A percentile compares a stretch with the other conserved stretches of the same genome.
Conservation (phyloP, 2,329 filamentous ascomycete species). For the Xylariaceae sp. region DNA sequence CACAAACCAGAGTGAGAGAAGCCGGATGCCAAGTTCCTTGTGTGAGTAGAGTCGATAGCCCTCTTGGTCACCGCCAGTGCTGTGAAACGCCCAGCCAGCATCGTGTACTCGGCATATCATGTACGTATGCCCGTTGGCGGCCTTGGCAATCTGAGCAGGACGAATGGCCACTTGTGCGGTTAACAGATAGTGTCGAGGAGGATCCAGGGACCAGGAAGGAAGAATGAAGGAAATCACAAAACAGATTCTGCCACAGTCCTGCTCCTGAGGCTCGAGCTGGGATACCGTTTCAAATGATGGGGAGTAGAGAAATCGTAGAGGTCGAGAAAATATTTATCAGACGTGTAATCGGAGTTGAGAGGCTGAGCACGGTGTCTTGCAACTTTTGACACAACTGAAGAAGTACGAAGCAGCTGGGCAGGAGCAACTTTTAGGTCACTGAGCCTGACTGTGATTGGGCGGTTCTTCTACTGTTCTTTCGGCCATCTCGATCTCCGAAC, state of each 20-base stretch:
- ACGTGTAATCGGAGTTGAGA: no score
- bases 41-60: conserved; percentile 11
- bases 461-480: no score
- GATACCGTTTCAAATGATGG: no score
- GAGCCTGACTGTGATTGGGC: conserved; percentile 5
- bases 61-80: conserved; percentile 17
- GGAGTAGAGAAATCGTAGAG: conserved; percentile 2
- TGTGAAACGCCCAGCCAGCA: conserved; percentile 15
- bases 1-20: conserved; percentile 7
- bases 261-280: no score
- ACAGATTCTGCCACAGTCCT: no score
- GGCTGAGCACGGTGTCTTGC: no score
- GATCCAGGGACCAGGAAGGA: no score
- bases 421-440: not conserved
- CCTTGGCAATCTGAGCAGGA: conserved; percentile 17
- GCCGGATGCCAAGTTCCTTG: conserved; percentile 12
- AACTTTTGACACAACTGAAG: not conserved
- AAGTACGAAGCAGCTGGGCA: not conserved
- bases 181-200: no score
- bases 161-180: no score
- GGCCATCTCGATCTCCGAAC: no score
- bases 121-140: conserved; percentile 16
- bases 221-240: no score
- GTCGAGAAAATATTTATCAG: conserved; percentile 4
- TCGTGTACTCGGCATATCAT: conserved; percentile 13